phyloP scores from a whole-genome alignment of 306 rosid species.

The Lathyrus sativus region DNA sequence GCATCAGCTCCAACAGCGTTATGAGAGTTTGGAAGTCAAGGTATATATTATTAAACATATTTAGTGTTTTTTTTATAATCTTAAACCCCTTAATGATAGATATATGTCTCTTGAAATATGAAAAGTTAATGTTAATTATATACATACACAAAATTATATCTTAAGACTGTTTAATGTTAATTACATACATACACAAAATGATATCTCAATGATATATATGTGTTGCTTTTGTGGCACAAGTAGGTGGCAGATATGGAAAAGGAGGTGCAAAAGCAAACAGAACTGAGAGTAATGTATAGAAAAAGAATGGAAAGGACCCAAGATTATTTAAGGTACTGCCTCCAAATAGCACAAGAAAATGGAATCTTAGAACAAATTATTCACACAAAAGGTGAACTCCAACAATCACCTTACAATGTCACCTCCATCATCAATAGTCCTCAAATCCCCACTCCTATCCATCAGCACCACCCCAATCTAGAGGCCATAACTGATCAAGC shows the following conservation, averaged over 20 bases:
- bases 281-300: conserved; percentile 41
- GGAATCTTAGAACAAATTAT: conserved; percentile 55
- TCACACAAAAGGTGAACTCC: conserved; percentile 34
- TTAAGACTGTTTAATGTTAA: no score
- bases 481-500: conserved; percentile 53
- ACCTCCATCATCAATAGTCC: conserved; percentile 31
- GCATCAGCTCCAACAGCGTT: conserved; percentile 31
- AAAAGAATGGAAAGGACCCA: conserved; percentile 58
- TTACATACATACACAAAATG: no score
- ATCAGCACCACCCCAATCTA: conserved; percentile 42
- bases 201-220: no score
- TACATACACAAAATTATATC: no score
- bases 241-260: conserved; percentile 65
- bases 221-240: neutral
- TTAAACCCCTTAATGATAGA: no score
- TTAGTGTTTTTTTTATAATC: no score
- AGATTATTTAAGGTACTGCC: conserved; percentile 67
- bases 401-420: conserved; percentile 32
- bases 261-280: conserved; percentile 63
- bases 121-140: no score
- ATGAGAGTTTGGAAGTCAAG: conserved; percentile 47
- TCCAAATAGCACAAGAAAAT: conserved; percentile 76
- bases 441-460: conserved; percentile 22
- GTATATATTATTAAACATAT: conserved; percentile 41
- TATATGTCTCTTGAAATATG: no score